phyloP scores from a whole-genome alignment of 1,284 basidiomycete species.

The Rhizoctonia solani region DNA sequence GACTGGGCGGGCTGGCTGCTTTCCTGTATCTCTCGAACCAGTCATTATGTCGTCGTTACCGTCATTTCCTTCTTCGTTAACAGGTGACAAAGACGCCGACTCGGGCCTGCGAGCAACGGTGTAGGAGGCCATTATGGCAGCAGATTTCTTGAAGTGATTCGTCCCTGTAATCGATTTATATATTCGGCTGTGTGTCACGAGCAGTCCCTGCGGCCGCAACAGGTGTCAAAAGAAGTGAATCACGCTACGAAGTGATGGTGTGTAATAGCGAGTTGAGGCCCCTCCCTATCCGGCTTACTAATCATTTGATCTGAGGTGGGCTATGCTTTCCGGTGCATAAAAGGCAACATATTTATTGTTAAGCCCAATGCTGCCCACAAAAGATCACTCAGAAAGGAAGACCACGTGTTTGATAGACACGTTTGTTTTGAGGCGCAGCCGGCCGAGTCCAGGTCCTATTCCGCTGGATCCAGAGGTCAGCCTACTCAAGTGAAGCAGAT shows the following conservation, averaged over 20 bases:
- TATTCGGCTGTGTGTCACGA: constrained; percentile 4
- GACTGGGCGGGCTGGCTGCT: constrained; percentile 1
- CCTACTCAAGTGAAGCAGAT: too few species aligned
- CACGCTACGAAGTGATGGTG: neutral
- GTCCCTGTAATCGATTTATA: neutral
- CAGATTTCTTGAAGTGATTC: neutral
- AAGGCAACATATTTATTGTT: neutral
- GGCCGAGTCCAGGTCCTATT: neutral
- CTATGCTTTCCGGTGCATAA: neutral
- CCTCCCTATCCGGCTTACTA: neutral
- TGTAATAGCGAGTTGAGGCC: constrained; percentile 27
- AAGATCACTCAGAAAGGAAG: neutral
- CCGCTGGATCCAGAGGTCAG: too few species aligned
- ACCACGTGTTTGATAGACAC: neutral
- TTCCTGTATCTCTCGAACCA: neutral
- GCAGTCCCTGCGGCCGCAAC: neutral
- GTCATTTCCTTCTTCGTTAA: constrained; percentile 15
- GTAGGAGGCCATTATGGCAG: constrained; percentile 23
- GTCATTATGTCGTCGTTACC: neutral
- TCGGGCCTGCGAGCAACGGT: constrained; percentile 13
- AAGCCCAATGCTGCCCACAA: neutral
- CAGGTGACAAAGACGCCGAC: constrained; percentile 22
- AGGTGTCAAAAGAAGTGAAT: neutral
- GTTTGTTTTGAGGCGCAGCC: neutral
- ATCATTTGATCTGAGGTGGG: neutral